phyloP scores from a whole-genome alignment of 345 rosid species.

The Cardamine resedifolia region DNA sequence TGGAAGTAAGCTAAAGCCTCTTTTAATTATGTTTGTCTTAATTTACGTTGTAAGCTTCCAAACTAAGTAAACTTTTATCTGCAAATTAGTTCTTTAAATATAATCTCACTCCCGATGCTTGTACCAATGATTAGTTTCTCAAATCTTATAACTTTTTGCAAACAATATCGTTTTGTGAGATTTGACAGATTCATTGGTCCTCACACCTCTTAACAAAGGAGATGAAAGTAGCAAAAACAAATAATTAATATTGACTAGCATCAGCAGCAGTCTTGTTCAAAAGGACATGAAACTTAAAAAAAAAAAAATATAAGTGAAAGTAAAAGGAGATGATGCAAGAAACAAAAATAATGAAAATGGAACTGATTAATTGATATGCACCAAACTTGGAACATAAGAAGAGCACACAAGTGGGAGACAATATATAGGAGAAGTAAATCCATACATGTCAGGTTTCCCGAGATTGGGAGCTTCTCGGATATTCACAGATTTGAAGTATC shows the following conservation, averaged over 20 bases:
- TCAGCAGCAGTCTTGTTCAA: too few species aligned
- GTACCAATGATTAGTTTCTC: neutral
- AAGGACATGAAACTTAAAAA: too few species aligned
- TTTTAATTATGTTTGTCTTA: conserved; percentile 2
- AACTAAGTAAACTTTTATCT: too few species aligned
- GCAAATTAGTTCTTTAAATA: neutral
- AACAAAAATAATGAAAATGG: neutral
- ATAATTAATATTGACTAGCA: neutral
- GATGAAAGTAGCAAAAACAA: neutral
- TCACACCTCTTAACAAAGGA: neutral
- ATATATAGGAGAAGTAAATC: neutral
- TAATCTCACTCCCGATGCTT: neutral
- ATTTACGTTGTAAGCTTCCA: conserved; percentile 7
- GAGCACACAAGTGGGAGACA: conserved; percentile 9
- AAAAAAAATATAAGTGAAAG: too few species aligned
- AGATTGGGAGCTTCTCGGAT: neutral
- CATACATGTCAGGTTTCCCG: neutral
- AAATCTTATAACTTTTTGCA: too few species aligned
- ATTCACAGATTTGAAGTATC: neutral
- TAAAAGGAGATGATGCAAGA: too few species aligned
- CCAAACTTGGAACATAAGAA: conserved; percentile 16
- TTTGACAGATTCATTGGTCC: neutral
- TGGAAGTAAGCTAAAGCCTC: conserved; percentile 49
- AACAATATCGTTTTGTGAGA: neutral
- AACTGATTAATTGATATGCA: neutral